Base-by-base conservation (phyloP, 352 stramenopile species). In the Pythium rhizo-oryzae region DNA sequence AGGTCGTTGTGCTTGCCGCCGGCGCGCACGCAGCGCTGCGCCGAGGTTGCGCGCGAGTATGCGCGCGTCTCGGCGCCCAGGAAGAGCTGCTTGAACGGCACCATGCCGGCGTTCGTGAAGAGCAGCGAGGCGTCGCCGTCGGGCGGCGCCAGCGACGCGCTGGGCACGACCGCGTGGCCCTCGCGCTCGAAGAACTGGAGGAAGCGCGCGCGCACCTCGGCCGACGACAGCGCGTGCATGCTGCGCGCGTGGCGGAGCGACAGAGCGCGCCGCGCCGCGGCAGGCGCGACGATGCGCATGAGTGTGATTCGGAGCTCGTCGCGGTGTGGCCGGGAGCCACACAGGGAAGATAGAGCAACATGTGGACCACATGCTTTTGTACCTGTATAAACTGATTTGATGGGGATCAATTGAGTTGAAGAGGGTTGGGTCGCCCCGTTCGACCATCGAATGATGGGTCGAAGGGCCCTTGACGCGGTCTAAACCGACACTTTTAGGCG, bases 11-110 rank as follows among this genome's bases (percentile, higher is more conserved):
- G 98, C 77, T 99, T 99, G 21, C 98, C 98, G 43, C 97, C 97
- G 23, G 97, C 98, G 52, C 98, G 93, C 73, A 99, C 99, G 79
- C 98, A 99, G 77, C 99, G 99, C 81, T 99, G 97, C 47, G 90
- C 97, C 83, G 99, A 99, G 37, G 81, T 84, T 4, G 97, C 98
- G 30, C 95, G 85, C 71, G 80, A 85, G 18, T 99, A 81, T 50
- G 89, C 91, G 16, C 91, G 87, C 69, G 99, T 90, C n/a, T 92
- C 94, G 70, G 98, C 92, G n/a, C 98, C 98, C 53, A 99, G 72
- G 77, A 99, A 99, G 60, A 99, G 99, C 28, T 98, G 96, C 83
- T 99, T 99, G 88, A 98, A 99, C 75, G 99, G 98, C 80, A 99
- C 99, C 98, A 99, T 99, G 41, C 98, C 98, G 8, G 97, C 98